phyloP scores from a whole-genome alignment of 495 filamentous ascomycete genomes.

The Neurospora africana region DNA sequence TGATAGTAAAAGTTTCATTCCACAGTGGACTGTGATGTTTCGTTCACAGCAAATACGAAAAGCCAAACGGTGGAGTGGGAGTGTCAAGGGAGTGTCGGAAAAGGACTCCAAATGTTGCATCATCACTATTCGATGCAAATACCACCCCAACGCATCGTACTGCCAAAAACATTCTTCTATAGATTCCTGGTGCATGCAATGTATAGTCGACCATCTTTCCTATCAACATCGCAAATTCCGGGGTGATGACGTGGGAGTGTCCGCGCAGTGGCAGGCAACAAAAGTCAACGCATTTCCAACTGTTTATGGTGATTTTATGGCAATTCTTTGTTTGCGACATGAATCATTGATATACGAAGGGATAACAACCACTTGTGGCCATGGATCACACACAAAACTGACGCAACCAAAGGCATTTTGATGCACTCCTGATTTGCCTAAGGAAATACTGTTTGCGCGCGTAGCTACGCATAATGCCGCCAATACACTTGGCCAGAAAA shows the following conservation, averaged over 20 bases:
- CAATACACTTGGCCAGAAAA: not conserved
- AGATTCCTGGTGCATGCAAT: not conserved
- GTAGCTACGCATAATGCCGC: not conserved
- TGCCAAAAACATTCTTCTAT: not conserved
- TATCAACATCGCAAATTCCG: not conserved
- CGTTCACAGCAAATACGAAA: not conserved
- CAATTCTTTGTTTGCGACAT: not conserved
- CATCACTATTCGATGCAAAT: not conserved
- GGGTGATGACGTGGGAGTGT: not conserved
- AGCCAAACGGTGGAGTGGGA: not conserved
- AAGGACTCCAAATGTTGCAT: not conserved
- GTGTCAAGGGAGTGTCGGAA: not conserved
- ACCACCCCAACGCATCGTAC: not conserved
- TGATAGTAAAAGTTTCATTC: not conserved
- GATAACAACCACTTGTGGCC: not conserved
- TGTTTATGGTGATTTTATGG: not conserved
- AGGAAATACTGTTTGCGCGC: not conserved
- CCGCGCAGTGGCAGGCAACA: not conserved
- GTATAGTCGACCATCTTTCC: not conserved
- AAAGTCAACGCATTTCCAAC: not conserved
- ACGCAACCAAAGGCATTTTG: not conserved
- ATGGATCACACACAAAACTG: not conserved
- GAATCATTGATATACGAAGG: not conserved
- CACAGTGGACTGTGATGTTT: not conserved
- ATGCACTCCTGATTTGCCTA: not conserved